phyloP scores from a whole-genome alignment of 441 rosid genomes.

The Populus tomentosa region DNA sequence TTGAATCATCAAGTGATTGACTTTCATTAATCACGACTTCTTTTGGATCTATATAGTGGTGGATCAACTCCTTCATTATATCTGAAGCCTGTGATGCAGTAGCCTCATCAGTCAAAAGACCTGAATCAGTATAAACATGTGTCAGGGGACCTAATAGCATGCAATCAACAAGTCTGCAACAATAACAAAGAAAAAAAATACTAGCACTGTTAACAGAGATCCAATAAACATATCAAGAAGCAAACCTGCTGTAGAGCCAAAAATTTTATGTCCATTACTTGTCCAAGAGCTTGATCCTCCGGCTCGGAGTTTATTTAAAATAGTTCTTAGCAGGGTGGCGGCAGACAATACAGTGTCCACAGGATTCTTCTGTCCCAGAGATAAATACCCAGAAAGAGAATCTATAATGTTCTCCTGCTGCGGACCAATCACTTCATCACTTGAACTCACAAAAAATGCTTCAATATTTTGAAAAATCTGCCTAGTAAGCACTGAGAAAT shows the following conservation, averaged over 20 bases:
- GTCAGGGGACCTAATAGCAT: constrained; percentile 21
- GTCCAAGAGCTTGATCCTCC: constrained; percentile 41
- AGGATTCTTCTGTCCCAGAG: constrained; percentile 48
- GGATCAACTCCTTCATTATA: constrained; percentile 61
- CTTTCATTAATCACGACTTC: constrained; percentile 25
- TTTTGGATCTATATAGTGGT: constrained; percentile 33
- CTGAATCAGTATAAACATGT: constrained; percentile 33
- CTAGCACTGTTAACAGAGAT: not conserved
- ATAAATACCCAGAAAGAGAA: constrained; percentile 56
- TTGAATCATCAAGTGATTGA: constrained; percentile 31
- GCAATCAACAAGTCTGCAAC: constrained; percentile 3
- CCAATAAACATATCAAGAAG: constrained; percentile 7
- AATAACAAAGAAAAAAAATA: not conserved
- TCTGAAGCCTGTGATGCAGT: constrained; percentile 56
- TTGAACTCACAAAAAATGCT: constrained; percentile 42
- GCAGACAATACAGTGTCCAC: constrained; percentile 58
- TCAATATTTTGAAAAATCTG: constrained; percentile 57
- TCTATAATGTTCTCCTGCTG: constrained; percentile 45
- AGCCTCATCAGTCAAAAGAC: constrained; percentile 55
- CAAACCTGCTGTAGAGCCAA: constrained; percentile 57
- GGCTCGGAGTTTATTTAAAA: constrained; percentile 41
- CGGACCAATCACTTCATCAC: constrained; percentile 37
- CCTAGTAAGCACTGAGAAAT: constrained; percentile 55
- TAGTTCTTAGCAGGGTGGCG: constrained; percentile 43
- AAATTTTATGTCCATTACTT: constrained; percentile 47